A percentile compares a stretch with the other conserved stretches of the same genome.
Conservation (phyloP, 768 basidiomycete species). For the Boletus eberwhitei region DNA sequence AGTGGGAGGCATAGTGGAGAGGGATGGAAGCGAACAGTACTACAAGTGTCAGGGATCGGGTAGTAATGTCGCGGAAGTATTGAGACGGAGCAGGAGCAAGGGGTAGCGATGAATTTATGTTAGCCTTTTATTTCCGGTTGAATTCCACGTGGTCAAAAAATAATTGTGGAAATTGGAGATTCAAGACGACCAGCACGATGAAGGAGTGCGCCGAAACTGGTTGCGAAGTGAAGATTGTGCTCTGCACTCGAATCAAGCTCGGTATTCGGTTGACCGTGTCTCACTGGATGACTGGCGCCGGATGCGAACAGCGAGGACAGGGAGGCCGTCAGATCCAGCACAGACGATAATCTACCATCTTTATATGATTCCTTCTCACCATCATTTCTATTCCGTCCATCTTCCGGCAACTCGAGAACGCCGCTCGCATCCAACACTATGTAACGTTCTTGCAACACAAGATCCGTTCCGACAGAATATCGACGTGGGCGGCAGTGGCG, state of each 20-base stretch:
- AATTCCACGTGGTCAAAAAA: conserved; percentile 4
- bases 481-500: too few species aligned
- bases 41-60: background rate
- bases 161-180: conserved; percentile 20
- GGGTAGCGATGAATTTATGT: conserved; percentile 16
- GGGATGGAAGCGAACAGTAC: background rate
- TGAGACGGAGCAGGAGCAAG: conserved; percentile 14
- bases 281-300: background rate
- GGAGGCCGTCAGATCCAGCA: background rate
- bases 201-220: background rate
- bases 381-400: background rate
- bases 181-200: background rate
- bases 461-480: conserved; percentile 6
- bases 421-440: background rate
- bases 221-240: background rate
- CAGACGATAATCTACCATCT: background rate
- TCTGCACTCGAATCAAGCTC: background rate
- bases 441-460: too few species aligned
- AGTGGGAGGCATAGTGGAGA: conserved; percentile 55
- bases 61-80: background rate
- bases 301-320: background rate
- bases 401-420: background rate
- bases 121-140: conserved; percentile 10
- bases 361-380: background rate
- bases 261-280: background rate